Conservation (phyloP, 1,284 basidiomycete species). For the Cutaneotrichosporon cavernicola region DNA sequence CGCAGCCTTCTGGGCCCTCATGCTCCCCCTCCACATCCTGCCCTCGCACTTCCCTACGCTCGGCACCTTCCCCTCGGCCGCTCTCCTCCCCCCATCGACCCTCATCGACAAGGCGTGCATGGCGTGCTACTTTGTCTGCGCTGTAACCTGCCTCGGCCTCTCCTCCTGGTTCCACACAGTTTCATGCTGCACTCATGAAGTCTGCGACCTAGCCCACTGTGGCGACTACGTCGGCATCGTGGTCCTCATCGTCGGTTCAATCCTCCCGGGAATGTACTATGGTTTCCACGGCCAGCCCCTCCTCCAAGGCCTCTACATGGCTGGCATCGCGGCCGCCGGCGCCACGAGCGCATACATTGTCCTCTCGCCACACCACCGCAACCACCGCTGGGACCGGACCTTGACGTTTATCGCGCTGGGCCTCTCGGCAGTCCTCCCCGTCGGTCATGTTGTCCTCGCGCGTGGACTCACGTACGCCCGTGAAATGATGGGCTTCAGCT, state of each 20-base stretch:
- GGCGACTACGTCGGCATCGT: slow-evolving; percentile 59
- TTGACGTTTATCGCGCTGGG: slow-evolving; percentile 77
- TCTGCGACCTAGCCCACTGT: slow-evolving; percentile 53
- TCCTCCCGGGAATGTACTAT: slow-evolving; percentile 63
- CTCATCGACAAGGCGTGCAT: slow-evolving; percentile 67
- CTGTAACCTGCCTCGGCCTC: slow-evolving; percentile 69
- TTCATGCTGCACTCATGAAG: slow-evolving; percentile 65
- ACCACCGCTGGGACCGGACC: slow-evolving; percentile 74
- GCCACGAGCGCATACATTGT: slow-evolving; percentile 58
- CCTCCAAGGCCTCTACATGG: slow-evolving; percentile 44
- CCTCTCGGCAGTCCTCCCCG: slow-evolving; percentile 68
- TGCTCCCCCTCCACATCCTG: slow-evolving; percentile 60
- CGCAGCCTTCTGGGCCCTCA: slow-evolving; percentile 63
- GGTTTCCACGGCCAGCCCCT: slow-evolving; percentile 47
- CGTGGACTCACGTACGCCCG: slow-evolving; percentile 62
- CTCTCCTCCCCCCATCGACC: slow-evolving; percentile 36
- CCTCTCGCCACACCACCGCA: slow-evolving; percentile 71
- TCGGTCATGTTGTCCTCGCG: slow-evolving; percentile 63
- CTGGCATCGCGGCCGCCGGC: slow-evolving; percentile 34
- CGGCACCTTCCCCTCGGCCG: slow-evolving; percentile 22
- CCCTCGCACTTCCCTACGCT: slow-evolving; percentile 53
- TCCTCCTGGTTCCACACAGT: slow-evolving; percentile 77
- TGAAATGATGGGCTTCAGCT: slow-evolving; percentile 66
- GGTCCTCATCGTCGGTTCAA: slow-evolving; percentile 68
- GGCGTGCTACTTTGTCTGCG: slow-evolving; percentile 68